Evolutionary conservation across 345 rosid species (phyloP), one percentile per base, ranked within the genome.

Genomic region (Crucihimalaya himalaica): DNA sequence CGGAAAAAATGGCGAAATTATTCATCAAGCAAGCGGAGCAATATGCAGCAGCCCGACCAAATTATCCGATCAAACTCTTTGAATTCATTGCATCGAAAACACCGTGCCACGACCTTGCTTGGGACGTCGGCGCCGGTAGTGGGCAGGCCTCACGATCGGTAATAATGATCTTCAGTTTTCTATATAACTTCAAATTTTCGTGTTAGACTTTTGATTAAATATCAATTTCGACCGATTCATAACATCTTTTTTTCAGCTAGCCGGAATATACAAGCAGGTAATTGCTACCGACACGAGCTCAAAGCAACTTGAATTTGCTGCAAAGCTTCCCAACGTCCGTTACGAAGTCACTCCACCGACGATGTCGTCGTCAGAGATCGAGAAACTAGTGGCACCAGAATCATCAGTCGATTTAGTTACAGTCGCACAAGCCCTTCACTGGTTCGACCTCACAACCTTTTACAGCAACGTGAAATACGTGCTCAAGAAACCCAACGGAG

Each of bases 121-220:
- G 97, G 98, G 98, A 93, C 64, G 96, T 77, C 3, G 97, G 97
- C 76, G 74, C 98, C 5, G 98, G 98, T 12, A 89, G 81, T 27
- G 98, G 97, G 58, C 97, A 93, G 35, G 97, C 98, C 8, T 87
- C 94, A 61, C 72, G 14, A 65, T 81, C 92, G 23, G 98, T 93
- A 65, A 78, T 23, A 23, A 16, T 9, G 5, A 37, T 50, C 18
- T 18, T 80, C 83, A 21, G 4, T 2, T 14, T 21, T 56, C 14
- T 20, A 15, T 1, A 19, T 11, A 3, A 12, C 12, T 55, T 34
- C 12, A 6, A 6, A 1, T 39, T 29, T 39, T 13, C 35, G 15
- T 60, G 34, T 8, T 45, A 40, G 5, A 40, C n/a, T 13, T 40
- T 40, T 4, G 16, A 14, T 13, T 14, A 12, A 34, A 34, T 34